Evolutionary conservation across 2,329 filamentous ascomycete genomes (phyloP), one percentile per base, ranked within the genome.

Genomic region (Aureobasidium sp.): DNA sequence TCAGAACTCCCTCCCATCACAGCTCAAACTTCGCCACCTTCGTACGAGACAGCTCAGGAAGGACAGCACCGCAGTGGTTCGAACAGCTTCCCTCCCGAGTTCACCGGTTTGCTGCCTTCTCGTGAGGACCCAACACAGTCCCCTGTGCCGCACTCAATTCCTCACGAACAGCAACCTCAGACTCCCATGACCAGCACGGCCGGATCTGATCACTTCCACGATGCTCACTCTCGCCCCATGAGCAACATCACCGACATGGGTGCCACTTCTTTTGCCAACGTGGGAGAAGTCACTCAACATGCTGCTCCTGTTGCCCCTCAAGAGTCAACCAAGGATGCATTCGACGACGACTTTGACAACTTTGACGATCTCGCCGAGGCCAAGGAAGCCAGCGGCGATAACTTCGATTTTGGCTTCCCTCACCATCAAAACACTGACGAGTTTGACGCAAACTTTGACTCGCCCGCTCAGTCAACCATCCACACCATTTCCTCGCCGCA

Each of bases 331-430:
- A 79, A 79, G 66, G 76, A 81, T 25, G 80, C 84, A 1, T 90
- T 91, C 71, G 87, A 89, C 64, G 80, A 82, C 61, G 89, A 91
- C 56, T 84, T 91, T 64, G 89, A 91, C 55, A 89, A 91, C 45
- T 94, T 94, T 67, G 88, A 90, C 68, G 90, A 90, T 61, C 82
- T 95, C 17, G 87, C 90, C 64, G 90, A 95, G 70, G 90, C 90
- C 48, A 90, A 91, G 71, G 90, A 94, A 73, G 89, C 76, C 7
- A 51, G 56, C 25, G 64, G 58, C 29, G 55, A 61, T 25, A 78
- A 80, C 61, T 91, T 92, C 76, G 86, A 87, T 69, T 88, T 91
- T 65, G 88, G 86, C 36, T 49, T 49, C 66, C 61, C 53, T 66
- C 63, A 44, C 75, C 63, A 51, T 75, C 76, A 25, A 73, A 77